A percentile compares a stretch with the other conserved stretches of the same genome.
phyloP scores from a whole-genome alignment of 139 green algal genomes.

The Chlorella ohadii region DNA sequence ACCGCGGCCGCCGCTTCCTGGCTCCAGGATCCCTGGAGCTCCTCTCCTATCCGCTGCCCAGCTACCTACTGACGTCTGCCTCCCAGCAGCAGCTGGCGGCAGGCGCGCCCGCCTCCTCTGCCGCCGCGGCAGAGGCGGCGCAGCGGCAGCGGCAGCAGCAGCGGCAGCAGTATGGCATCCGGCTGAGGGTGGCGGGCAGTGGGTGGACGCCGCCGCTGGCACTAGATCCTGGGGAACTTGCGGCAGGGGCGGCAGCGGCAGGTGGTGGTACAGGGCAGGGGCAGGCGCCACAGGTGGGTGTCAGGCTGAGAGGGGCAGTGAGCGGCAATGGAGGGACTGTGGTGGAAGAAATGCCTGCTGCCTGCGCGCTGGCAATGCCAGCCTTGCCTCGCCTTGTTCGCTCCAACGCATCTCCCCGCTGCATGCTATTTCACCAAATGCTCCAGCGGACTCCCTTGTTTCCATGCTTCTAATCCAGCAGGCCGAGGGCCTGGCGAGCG shows the following conservation, averaged over 20 bases:
- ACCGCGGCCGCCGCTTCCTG: conserved; percentile 26
- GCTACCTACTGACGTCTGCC: background rate
- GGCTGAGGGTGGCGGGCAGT: conserved; percentile 48
- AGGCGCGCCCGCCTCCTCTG: background rate
- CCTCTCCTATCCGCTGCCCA: conserved; percentile 62
- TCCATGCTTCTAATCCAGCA: background rate
- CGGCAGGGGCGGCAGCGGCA: conserved; percentile 6
- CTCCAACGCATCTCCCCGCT: too few relatives aligned
- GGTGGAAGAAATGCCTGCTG: too few relatives aligned
- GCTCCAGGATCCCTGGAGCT: conserved; percentile 64
- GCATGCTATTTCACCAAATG: too few relatives aligned
- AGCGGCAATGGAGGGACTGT: too few relatives aligned
- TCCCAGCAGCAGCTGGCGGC: conserved; percentile 20
- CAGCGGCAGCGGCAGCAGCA: conserved; percentile 13
- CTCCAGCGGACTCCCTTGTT: too few relatives aligned
- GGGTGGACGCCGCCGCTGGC: conserved; percentile 59
- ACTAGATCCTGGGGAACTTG: conserved; percentile 36
- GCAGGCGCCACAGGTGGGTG: background rate
- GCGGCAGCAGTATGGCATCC: conserved; percentile 49
- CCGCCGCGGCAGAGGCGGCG: background rate
- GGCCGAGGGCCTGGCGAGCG: conserved; percentile 23
- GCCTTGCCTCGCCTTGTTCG: too few relatives aligned
- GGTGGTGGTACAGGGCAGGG: background rate
- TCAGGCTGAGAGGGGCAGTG: too few relatives aligned
- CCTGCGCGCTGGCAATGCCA: too few relatives aligned